Base-by-base conservation (phyloP, 2,329 filamentous ascomycete species). In the Raffaelea ambrosiae region DNA sequence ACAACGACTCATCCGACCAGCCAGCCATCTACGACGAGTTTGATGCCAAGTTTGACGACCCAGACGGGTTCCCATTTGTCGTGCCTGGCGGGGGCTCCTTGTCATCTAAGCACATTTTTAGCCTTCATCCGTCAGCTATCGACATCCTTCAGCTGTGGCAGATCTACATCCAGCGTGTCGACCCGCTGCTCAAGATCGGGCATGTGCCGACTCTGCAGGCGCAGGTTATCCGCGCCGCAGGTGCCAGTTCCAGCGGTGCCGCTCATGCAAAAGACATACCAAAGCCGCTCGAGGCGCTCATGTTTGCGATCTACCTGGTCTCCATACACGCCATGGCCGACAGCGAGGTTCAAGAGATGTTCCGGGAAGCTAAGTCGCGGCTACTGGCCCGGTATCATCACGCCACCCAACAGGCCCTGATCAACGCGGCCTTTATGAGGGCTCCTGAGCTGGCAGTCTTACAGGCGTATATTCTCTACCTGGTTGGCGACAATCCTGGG, bases 401-500 rank as follows among this genome's bases (percentile, higher is more conserved):
- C 0, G 59, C 54, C 0, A 48, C 59, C 1, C 5, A 59, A 4
- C 55, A 51, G 1, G 58, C 59, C 1, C 54, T 63, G 0, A 29
- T 55, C 0, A 54, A 51, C 1, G 55, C 55, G 1, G 56, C 59
- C 2, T 57, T 62, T 14, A 50, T 63, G 8, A 54, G 53, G 0
- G 55, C 61, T 0, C 50, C 51, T 8, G 49, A 61, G 1, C 43
- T 63, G 0, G 57, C 61, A 3, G 57, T 59, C 4, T 40, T 64
- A 0, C 58, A 62, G 4, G 61, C 60, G 0, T 45, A 62, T 4
- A 47, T 57, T 0, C 36, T 63, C 0, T 62, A 63, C 11, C 53
- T 63, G 0, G 52, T 60, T 5, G 5, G 35, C 14, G 5, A 14
- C 35, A 9, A 19, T 14, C 35, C n/a, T n/a, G n/a, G n/a, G n/a